Evolutionary conservation across 768 basidiomycete species (phyloP).

Genomic region (Pleurotus citrinopileatus): DNA sequence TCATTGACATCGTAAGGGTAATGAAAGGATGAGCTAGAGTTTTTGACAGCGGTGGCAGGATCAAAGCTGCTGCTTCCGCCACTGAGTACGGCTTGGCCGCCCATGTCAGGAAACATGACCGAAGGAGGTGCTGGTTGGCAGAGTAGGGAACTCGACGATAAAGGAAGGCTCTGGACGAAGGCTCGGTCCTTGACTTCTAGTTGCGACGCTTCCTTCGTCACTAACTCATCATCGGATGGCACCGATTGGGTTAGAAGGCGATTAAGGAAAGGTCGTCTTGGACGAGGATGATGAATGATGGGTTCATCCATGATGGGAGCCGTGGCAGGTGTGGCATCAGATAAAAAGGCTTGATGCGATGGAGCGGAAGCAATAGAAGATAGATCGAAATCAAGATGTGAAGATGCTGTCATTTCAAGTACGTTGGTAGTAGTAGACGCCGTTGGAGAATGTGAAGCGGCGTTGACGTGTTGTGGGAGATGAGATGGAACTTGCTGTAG

Average conservation of each 20-base stretch:
- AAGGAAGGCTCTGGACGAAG: background rate
- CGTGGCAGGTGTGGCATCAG: constrained; percentile 15
- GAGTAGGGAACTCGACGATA: constrained; percentile 5
- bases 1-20: constrained; percentile 6
- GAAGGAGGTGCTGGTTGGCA: constrained; percentile 8
- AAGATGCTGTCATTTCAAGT: background rate
- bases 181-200: background rate
- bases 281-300: constrained; percentile 44
- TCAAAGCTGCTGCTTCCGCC: background rate
- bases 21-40: constrained; percentile 5
- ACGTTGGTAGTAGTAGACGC: background rate
- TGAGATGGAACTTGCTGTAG: background rate
- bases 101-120: constrained; percentile 3
- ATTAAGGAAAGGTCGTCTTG: constrained; percentile 42
- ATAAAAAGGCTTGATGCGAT: constrained; percentile 1
- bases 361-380: constrained; percentile 6
- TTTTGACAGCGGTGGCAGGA: background rate
- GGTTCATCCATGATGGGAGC: constrained; percentile 17
- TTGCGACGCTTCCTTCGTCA: background rate
- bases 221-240: constrained; percentile 31
- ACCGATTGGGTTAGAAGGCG: constrained; percentile 40
- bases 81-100: background rate
- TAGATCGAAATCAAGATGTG: constrained; percentile 8
- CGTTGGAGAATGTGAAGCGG: constrained; percentile 7
- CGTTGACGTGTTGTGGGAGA: constrained; percentile 4